Evolutionary conservation across 1,284 basidiomycete genomes (phyloP).

Genomic region (Waitea zeae): DNA sequence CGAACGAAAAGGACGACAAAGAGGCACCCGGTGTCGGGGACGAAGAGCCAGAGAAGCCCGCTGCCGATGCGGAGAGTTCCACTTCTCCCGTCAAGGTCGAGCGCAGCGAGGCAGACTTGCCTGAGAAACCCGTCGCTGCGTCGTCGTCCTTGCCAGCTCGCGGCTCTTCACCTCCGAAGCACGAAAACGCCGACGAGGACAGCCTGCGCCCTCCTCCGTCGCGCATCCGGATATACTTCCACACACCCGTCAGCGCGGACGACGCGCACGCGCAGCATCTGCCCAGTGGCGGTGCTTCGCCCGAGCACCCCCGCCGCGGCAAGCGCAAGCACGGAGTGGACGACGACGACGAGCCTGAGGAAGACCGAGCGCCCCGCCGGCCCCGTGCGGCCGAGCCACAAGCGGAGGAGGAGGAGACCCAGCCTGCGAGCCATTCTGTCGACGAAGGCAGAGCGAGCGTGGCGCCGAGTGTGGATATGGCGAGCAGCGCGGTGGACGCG

Average conservation of each 20-base stretch:
- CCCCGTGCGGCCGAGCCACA: slow-evolving; percentile 32
- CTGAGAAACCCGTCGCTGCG: background rate
- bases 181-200: slow-evolving; percentile 6
- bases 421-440: slow-evolving; percentile 19
- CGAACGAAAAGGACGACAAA: background rate
- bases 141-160: slow-evolving; percentile 4
- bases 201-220: slow-evolving; percentile 53
- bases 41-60: background rate
- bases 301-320: too few relatives aligned
- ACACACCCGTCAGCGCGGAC: slow-evolving; percentile 65
- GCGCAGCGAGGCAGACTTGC: slow-evolving; percentile 19
- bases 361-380: slow-evolving; percentile 47
- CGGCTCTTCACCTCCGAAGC: slow-evolving; percentile 2
- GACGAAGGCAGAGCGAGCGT: slow-evolving; percentile 43
- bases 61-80: background rate
- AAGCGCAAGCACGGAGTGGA: slow-evolving; percentile 63
- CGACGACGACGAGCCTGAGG: slow-evolving; percentile 63
- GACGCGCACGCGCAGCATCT: slow-evolving; percentile 60
- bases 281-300: slow-evolving; percentile 25
- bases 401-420: slow-evolving; percentile 14
- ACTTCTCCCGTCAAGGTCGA: background rate
- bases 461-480: slow-evolving; percentile 51
- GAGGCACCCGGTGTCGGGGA: background rate
- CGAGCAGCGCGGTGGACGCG: too few relatives aligned
- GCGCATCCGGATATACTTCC: slow-evolving; percentile 74